Evolutionary conservation across 805 yeast species (phyloP).

Genomic region (Candida yuanshanica): DNA sequence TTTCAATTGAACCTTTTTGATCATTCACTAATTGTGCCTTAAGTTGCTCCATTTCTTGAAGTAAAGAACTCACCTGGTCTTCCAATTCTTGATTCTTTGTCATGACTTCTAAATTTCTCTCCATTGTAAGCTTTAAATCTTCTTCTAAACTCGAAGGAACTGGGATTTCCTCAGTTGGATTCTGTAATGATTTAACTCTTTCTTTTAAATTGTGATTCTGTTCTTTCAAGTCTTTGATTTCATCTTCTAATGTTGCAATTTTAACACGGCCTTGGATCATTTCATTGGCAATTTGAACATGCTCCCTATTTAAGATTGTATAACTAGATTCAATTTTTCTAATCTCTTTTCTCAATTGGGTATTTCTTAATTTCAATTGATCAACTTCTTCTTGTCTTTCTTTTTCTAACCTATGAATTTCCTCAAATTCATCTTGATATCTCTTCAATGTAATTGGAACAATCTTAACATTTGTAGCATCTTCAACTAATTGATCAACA

Average conservation of each 20-base stretch:
- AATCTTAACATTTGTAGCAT: slow-evolving; percentile 69
- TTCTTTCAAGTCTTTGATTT: slow-evolving; percentile 52
- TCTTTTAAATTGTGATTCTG: slow-evolving; percentile 43
- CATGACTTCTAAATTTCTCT: slow-evolving; percentile 61
- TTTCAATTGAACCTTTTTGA: slow-evolving; percentile 8
- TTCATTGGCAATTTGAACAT: slow-evolving; percentile 79
- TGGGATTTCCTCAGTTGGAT: slow-evolving; percentile 27
- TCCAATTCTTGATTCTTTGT: slow-evolving; percentile 53
- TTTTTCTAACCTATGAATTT: slow-evolving; percentile 69
- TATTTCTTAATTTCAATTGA: slow-evolving; percentile 61
- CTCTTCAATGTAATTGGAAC: slow-evolving; percentile 67
- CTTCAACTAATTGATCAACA: slow-evolving; percentile 69
- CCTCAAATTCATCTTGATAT: slow-evolving; percentile 69
- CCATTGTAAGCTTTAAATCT: slow-evolving; percentile 56
- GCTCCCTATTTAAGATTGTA: slow-evolving; percentile 70
- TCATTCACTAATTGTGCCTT: slow-evolving; percentile 20
- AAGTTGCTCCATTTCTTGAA: slow-evolving; percentile 34
- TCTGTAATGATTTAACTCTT: slow-evolving; percentile 25
- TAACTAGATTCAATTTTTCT: slow-evolving; percentile 66
- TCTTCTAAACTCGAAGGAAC: slow-evolving; percentile 37
- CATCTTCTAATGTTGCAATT: slow-evolving; percentile 71
- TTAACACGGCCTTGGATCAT: slow-evolving; percentile 75
- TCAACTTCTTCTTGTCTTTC: slow-evolving; percentile 61
- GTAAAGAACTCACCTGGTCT: slow-evolving; percentile 41
- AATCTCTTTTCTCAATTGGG: slow-evolving; percentile 66